Base-by-base conservation (phyloP, 1,284 basidiomycete genomes). In the Filobasidium uniguttulatum region DNA sequence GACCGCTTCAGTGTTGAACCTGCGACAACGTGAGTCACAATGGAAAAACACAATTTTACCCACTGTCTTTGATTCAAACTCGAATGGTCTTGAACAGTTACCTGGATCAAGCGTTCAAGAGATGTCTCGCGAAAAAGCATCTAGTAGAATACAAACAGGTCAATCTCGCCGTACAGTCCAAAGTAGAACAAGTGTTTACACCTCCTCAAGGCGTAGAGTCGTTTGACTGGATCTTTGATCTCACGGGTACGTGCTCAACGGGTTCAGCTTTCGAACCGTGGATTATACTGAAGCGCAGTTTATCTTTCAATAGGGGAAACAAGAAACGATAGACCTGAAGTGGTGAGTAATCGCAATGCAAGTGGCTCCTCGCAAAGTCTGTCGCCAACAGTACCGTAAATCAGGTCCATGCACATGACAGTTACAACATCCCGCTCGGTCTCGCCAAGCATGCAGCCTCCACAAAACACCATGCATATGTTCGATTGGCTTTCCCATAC, bases 1-100 rank as follows among this genome's bases (percentile, higher is more conserved):
- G 87, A 91, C 70, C 85, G 86, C 64, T 88, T 80, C 67, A 85
- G 83, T 20, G 83, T 90, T 33, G 62, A 71, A 14, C 87, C 87
- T 5, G 76, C 87, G n/a, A 88, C 86, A 48, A 89, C 85, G 81
- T 88, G 64, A 60, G 81, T 71, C 25, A 50, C 29, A 12, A 2
- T 17, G 30, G 9, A 45, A n/a, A 44, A 19, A 48, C 8, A 28
- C 20, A 9, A 34, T 20, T 49, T 29, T 45, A 15, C 49, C 25
- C 29, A 5, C 22, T 8, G 31, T 20, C 20, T 25, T 37, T 38
- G 19, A 29, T 4, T 15, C 12, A 46, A 25, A 6, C 46, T 19
- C 29, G 15, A 26, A 17, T 2, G 26, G 44, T 50, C 34, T 49
- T 40, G 2, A 34, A 34, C 59, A 87, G 85, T 30, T 89, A 89